Conservation (phyloP, 768 basidiomycete genomes). For the Kondoa subrosea region DNA sequence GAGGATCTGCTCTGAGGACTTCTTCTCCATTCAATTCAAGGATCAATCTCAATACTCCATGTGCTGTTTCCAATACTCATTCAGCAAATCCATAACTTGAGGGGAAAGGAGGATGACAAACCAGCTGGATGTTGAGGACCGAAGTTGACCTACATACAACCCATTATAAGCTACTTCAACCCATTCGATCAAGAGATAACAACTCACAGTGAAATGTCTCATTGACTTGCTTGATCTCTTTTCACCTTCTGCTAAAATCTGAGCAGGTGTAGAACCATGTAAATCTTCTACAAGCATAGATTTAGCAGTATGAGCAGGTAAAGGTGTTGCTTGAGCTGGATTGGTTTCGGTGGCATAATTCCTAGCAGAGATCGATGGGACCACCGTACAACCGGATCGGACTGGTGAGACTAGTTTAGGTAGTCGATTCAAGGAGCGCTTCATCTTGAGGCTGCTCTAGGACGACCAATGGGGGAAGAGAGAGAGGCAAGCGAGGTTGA, state of each 20-base stretch:
- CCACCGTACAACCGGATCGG: too few relatives aligned
- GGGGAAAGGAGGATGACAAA: not conserved
- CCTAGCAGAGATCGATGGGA: too few relatives aligned
- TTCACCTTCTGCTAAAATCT: slow-evolving; percentile 5
- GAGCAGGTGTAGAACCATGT: not conserved
- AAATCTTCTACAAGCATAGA: slow-evolving; percentile 8
- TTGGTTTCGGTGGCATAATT: not conserved
- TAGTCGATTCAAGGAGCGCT: not conserved
- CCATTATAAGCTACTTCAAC: not conserved
- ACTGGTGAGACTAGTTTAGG: not conserved
- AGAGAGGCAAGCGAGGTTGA: not conserved
- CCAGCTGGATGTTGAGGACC: not conserved
- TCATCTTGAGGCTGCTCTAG: not conserved
- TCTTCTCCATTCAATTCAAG: slow-evolving; percentile 47
- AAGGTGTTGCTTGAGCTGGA: too few relatives aligned
- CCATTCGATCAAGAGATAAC: not conserved
- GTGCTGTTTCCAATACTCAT: slow-evolving; percentile 49
- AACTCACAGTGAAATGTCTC: not conserved
- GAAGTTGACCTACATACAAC: not conserved
- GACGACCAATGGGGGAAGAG: not conserved
- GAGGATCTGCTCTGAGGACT: slow-evolving; percentile 36
- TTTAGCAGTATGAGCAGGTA: not conserved
- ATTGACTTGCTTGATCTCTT: not conserved
- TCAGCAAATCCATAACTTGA: not conserved
- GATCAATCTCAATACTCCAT: slow-evolving; percentile 94